Conservation (phyloP, 768 basidiomycete genomes). For the Boletus rubroflammeus region DNA sequence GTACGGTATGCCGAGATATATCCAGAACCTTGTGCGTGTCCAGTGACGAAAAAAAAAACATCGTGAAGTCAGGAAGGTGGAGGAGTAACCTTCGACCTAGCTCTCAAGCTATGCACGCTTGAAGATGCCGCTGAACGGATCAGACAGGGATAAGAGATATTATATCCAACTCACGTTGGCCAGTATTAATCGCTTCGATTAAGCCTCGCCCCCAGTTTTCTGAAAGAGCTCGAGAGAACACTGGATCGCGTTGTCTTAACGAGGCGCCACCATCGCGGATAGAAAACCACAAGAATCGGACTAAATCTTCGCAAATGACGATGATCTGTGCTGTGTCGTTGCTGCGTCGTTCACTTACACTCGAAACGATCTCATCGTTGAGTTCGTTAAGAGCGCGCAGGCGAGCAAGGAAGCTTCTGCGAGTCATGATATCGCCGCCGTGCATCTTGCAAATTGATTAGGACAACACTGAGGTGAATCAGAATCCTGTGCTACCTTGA, state of each 20-base stretch:
- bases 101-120: background rate
- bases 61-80: background rate
- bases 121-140: constrained; percentile 3
- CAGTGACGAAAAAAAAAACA: background rate
- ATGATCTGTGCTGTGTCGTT: constrained; percentile 28
- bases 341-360: constrained; percentile 19
- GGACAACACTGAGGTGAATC: background rate
- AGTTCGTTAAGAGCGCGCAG: constrained; percentile 11
- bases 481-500: constrained; percentile 15
- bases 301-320: constrained; percentile 19
- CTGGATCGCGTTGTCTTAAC: constrained; percentile 13
- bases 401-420: constrained; percentile 13
- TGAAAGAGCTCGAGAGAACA: constrained; percentile 14
- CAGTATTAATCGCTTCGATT: constrained; percentile 14
- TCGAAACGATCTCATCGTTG: constrained; percentile 19
- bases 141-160: background rate
- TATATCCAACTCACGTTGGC: constrained; percentile 17
- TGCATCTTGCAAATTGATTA: constrained; percentile 19
- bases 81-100: background rate
- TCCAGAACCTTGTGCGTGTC: background rate
- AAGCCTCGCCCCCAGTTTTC: constrained; percentile 18
- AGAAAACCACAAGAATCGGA: constrained; percentile 32
- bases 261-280: constrained; percentile 26
- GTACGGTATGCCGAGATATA: background rate
- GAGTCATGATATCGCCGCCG: constrained; percentile 22